Evolutionary conservation across 176 grass and related monocot genomes (phyloP), one percentile per base, ranked within the genome.

Genomic region (Oryza nivara): DNA sequence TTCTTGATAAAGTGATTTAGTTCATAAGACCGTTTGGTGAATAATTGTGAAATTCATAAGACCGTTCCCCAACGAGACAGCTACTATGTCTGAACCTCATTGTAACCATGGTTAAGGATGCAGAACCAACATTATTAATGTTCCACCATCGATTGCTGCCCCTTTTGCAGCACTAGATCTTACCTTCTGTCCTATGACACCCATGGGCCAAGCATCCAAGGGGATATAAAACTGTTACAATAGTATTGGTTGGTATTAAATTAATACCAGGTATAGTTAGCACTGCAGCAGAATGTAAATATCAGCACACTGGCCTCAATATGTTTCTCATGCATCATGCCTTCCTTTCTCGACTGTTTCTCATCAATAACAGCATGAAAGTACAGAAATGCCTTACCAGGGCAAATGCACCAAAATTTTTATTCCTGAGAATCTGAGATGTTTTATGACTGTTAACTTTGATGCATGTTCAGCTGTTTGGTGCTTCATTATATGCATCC

Each of bases 1-100:
- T 74, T 17, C 23, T 65, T 19, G 28, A 74, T 5, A 83, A 48
- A 83, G 19, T 19, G 34, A 74, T 83, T 51, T 75, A 36, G 65
- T 46, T 80, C 4, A 4, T 38, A 80, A 80, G 8, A 63, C n/a
- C 3, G n/a, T 41, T 41, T 41, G 40, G 40, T 41, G 40, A 41
- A 41, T 41, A 66, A 48, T 6, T 11, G 25, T 54, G 23, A 71
- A 35, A 64, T 45, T 79, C 4, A 4, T 38, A 80, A 80, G 8
- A 61, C 56, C 0, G 20, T 9, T 61, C 22, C 17, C 16, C 2
- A 56, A 7, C 0, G 17, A 49, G 13, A 17, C 51, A 56, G 52
- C 5, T 56, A 56, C 17, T 20, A 56, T 56, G 4, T 20, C 52
- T 56, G 49, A 56, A 56, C 19, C 4, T 56, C 52, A 15, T 49